Percentiles rank a stretch among this genome's conserved stretches.
Evolutionary conservation across 495 filamentous ascomycete genomes (phyloP).

Genomic region (Barbatosphaeria neglecta): DNA sequence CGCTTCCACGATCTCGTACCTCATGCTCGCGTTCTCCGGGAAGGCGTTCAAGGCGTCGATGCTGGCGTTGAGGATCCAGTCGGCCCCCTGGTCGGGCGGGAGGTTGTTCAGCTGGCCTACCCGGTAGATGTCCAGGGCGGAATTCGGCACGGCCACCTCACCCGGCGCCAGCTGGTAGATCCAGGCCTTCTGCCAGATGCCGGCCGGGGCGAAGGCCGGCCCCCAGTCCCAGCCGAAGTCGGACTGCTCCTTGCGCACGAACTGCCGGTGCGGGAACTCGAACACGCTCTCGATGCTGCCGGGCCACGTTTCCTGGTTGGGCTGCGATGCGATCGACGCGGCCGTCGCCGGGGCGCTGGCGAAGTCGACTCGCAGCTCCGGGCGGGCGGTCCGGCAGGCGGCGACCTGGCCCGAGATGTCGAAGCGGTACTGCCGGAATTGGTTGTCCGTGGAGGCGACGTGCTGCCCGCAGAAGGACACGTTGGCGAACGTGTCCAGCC

Average conservation of each 20-base stretch:
- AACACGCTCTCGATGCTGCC: conserved; percentile 31
- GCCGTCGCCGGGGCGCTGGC: conserved; percentile 7
- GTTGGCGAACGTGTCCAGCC: conserved; percentile 54
- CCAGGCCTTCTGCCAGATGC: conserved; percentile 54
- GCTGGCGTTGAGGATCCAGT: conserved; percentile 62
- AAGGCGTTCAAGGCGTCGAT: conserved; percentile 48
- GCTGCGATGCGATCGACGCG: conserved; percentile 39
- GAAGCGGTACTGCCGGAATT: conserved; percentile 63
- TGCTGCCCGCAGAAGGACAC: conserved; percentile 47
- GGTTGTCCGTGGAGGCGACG: conserved; percentile 56
- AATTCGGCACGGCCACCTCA: conserved; percentile 44
- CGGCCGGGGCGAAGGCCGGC: conserved; percentile 52
- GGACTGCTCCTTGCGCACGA: conserved; percentile 57
- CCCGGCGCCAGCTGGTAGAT: conserved; percentile 39
- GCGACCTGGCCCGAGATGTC: conserved; percentile 43
- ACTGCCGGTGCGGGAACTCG: conserved; percentile 47
- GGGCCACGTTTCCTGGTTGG: conserved; percentile 44
- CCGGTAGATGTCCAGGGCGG: conserved; percentile 49
- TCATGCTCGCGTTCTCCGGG: conserved; percentile 35
- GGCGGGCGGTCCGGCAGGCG: conserved; percentile 27
- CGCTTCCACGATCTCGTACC: conserved; percentile 42
- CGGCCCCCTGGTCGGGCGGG: conserved; percentile 45
- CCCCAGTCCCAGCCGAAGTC: conserved; percentile 69
- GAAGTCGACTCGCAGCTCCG: conserved; percentile 1
- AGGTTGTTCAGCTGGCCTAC: conserved; percentile 49